A percentile compares a stretch with the other conserved stretches of the same genome.
Conservation (phyloP, 2,329 filamentous ascomycete species). For the Penicillium sp. region DNA sequence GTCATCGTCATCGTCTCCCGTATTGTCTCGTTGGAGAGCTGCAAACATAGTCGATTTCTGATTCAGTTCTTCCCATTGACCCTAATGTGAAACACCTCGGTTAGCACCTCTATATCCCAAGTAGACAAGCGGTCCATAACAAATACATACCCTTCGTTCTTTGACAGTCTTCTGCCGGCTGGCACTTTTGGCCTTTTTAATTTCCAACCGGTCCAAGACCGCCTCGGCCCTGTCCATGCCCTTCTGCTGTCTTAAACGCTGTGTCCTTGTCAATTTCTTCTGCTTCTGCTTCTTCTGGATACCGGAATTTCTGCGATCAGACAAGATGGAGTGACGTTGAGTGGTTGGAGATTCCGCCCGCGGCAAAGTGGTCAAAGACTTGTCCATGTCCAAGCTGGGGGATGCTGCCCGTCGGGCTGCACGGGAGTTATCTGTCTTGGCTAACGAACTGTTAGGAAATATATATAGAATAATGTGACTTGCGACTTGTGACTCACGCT, state of each 20-base stretch:
- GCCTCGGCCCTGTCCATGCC: constrained; percentile 54
- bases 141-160: constrained; percentile 41
- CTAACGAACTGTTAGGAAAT: constrained; percentile 32
- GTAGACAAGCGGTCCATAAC: background rate
- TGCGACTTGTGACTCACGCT: constrained; percentile 22
- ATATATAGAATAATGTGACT: background rate
- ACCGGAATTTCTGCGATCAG: constrained; percentile 48
- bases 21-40: constrained; percentile 46
- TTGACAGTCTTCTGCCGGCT: constrained; percentile 47
- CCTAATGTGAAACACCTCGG: constrained; percentile 21
- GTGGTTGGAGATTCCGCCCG: constrained; percentile 37
- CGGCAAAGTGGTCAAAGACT: constrained; percentile 45
- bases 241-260: constrained; percentile 52
- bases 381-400: constrained; percentile 51
- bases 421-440: constrained; percentile 53
- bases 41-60: constrained; percentile 28
- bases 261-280: constrained; percentile 49
- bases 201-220: constrained; percentile 52
- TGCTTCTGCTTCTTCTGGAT: constrained; percentile 51
- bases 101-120: constrained; percentile 14
- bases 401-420: constrained; percentile 56
- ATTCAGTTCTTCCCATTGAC: constrained; percentile 43
- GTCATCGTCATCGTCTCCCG: constrained; percentile 44
- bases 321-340: constrained; percentile 46
- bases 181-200: constrained; percentile 53